Conservation (phyloP, 1,284 basidiomycete species). For the Ustilago loliicola region DNA sequence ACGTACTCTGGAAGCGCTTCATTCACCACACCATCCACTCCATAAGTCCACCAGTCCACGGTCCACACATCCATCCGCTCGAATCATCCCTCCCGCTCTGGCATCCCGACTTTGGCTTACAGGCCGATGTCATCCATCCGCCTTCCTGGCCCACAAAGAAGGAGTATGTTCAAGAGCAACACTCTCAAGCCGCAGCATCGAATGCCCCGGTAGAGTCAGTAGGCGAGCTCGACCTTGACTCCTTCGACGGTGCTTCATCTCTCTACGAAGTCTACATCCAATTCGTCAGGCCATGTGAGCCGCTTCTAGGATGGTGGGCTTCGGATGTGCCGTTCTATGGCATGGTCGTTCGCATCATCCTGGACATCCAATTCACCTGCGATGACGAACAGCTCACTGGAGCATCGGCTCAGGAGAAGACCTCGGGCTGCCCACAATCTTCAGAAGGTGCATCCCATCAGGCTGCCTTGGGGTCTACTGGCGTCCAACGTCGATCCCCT, state of each 20-base stretch:
- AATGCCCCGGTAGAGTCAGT: neutral
- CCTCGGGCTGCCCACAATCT: neutral
- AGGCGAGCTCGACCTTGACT: constrained; percentile 1
- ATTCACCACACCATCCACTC: constrained; percentile 22
- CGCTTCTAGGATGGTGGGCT: constrained; percentile 55
- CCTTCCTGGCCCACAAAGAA: constrained; percentile 28
- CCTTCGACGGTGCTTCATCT: constrained; percentile 34
- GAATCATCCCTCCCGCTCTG: constrained; percentile 35
- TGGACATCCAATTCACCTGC: constrained; percentile 31
- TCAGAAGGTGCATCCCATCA: neutral
- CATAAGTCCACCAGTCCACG: constrained; percentile 30
- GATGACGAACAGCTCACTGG: neutral
- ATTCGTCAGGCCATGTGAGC: constrained; percentile 33
- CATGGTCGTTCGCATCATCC: constrained; percentile 42
- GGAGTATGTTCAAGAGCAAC: constrained; percentile 18
- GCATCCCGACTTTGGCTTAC: constrained; percentile 47
- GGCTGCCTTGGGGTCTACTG: neutral
- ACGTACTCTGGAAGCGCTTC: constrained; percentile 42
- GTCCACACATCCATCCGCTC: constrained; percentile 28
- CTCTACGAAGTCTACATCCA: constrained; percentile 39
- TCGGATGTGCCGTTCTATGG: constrained; percentile 50
- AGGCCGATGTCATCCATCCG: constrained; percentile 30
- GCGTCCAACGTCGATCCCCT: constrained; percentile 15
- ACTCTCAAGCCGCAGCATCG: neutral
- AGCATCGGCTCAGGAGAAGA: neutral